A percentile compares a stretch with the other conserved stretches of the same genome.
phyloP scores from a whole-genome alignment of 2,329 filamentous ascomycete species.

The Conoideocrella luteorostrata region DNA sequence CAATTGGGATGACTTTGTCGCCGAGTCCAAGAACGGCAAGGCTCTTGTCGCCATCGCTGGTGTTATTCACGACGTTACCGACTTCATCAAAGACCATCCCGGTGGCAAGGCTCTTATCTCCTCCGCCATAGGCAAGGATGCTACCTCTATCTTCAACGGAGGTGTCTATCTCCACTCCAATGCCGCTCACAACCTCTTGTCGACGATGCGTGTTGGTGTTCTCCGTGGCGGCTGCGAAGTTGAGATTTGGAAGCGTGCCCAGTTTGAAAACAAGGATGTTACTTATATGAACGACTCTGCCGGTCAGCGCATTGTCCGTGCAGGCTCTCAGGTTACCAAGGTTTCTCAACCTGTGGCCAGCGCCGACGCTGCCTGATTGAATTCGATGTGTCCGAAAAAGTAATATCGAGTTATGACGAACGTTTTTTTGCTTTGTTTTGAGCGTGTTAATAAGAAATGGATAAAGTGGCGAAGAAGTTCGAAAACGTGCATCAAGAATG shows the following conservation, averaged over 20 bases:
- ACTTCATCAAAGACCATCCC: conserved; percentile 86
- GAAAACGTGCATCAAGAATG: neutral
- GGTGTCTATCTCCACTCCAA: conserved; percentile 88
- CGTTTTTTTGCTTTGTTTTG: neutral
- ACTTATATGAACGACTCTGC: conserved; percentile 73
- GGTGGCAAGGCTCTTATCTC: conserved; percentile 83
- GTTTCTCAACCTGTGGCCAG: conserved; percentile 72
- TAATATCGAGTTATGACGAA: neutral
- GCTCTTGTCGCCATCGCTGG: conserved; percentile 72
- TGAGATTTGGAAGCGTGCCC: conserved; percentile 86
- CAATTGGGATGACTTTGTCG: conserved; percentile 80
- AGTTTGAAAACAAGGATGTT: conserved; percentile 78
- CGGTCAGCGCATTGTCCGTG: conserved; percentile 77
- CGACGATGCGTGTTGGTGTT: conserved; percentile 82
- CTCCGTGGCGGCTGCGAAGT: conserved; percentile 83
- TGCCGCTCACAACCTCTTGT: conserved; percentile 81
- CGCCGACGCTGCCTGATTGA: conserved; percentile 70
- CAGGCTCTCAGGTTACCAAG: conserved; percentile 80
- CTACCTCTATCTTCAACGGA: conserved; percentile 86
- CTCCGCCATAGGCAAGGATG: conserved; percentile 78
- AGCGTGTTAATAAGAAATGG: conserved; percentile 1
- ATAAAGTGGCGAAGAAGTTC: neutral
- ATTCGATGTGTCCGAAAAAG: no score
- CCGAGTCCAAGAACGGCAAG: conserved; percentile 68
- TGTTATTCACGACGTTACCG: conserved; percentile 76